Conservation (phyloP, 2,329 filamentous ascomycete genomes). For the Mariannaea elegans region DNA sequence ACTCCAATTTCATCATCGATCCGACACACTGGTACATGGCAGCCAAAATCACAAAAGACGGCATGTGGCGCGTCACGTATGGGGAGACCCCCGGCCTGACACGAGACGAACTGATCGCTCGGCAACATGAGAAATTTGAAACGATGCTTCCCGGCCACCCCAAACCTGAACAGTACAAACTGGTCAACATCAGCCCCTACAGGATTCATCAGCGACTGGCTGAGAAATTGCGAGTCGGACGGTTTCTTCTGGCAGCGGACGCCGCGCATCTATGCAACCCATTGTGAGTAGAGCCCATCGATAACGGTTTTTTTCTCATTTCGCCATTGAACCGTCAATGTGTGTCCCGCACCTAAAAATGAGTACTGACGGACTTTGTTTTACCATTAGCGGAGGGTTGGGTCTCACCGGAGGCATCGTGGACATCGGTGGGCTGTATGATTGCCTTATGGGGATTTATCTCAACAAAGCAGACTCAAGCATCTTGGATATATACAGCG, state of each 20-base stretch:
- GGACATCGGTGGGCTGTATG: slow-evolving; percentile 69
- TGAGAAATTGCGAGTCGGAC: slow-evolving; percentile 64
- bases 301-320: no score
- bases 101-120: slow-evolving; percentile 59
- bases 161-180: slow-evolving; percentile 52
- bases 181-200: slow-evolving; percentile 67
- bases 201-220: slow-evolving; percentile 70
- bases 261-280: slow-evolving; percentile 66
- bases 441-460: slow-evolving; percentile 55
- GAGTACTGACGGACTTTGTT: not conserved
- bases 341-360: not conserved
- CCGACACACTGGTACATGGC: slow-evolving; percentile 70
- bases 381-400: slow-evolving; percentile 58
- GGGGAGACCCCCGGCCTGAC: slow-evolving; percentile 64
- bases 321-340: no score
- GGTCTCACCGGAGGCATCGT: slow-evolving; percentile 71
- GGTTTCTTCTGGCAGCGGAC: slow-evolving; percentile 66
- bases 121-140: slow-evolving; percentile 65
- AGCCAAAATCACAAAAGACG: slow-evolving; percentile 65
- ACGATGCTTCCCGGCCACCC: slow-evolving; percentile 23
- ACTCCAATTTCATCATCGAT: slow-evolving; percentile 69
- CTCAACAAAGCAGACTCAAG: slow-evolving; percentile 7
- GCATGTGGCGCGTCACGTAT: slow-evolving; percentile 71
- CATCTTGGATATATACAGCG: slow-evolving; percentile 21
- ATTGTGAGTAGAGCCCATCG: no score